Evolutionary conservation across 345 rosid genomes (phyloP).

Genomic region (Brassica nigra): DNA sequence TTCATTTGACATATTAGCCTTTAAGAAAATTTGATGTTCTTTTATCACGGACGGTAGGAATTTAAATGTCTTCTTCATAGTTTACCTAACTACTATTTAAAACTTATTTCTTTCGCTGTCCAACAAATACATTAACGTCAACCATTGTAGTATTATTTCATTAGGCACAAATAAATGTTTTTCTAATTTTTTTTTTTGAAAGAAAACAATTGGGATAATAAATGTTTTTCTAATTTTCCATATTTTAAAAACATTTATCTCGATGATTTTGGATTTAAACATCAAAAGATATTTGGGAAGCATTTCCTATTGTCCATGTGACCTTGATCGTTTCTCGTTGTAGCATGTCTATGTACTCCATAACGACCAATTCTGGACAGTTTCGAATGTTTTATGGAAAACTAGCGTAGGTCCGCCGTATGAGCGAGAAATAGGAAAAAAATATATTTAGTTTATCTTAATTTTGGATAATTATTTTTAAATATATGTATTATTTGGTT

Average conservation of each 20-base stretch:
- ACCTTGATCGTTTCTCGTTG: background rate
- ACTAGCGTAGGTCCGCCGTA: too few relatives aligned
- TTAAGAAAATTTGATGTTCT: background rate
- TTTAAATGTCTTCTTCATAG: conserved; percentile 30
- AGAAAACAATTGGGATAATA: background rate
- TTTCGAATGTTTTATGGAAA: background rate
- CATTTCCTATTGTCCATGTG: background rate
- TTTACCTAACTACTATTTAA: conserved; percentile 14
- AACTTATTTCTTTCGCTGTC: background rate
- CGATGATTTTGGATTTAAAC: background rate
- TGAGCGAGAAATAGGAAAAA: too few relatives aligned
- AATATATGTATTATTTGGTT: too few relatives aligned
- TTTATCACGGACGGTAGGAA: conserved; percentile 3
- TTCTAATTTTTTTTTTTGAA: too few relatives aligned
- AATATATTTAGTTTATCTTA: too few relatives aligned
- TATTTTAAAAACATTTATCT: background rate
- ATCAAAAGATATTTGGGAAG: background rate
- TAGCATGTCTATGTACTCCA: background rate
- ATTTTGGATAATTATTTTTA: too few relatives aligned
- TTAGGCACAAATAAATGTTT: background rate
- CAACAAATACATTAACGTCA: too few relatives aligned
- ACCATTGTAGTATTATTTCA: background rate
- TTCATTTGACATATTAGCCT: background rate
- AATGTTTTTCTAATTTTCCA: background rate
- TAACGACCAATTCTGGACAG: background rate